Conservation (phyloP, 1,139 yeast species). For the Hyphopichia khmerensis region DNA sequence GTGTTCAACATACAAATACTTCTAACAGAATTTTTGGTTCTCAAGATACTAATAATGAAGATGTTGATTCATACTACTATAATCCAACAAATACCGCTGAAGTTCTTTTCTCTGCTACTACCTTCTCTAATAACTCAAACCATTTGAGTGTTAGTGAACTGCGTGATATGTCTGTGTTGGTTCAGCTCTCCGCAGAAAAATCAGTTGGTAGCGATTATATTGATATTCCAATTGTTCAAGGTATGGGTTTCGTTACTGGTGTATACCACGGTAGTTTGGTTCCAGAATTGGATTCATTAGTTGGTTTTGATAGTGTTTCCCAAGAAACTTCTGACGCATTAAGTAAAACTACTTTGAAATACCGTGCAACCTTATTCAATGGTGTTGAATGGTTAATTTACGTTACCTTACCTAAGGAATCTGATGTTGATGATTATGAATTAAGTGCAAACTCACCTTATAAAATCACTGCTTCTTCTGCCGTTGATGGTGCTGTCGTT, state of each 20-base stretch:
- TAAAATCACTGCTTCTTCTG: constrained; percentile 34
- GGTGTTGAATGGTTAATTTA: constrained; percentile 56
- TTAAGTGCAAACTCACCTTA: constrained; percentile 29
- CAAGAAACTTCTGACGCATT: constrained; percentile 32
- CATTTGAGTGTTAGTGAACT: constrained; percentile 40
- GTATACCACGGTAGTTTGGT: constrained; percentile 50
- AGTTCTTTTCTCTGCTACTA: constrained; percentile 52
- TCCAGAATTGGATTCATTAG: constrained; percentile 45
- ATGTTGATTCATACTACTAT: constrained; percentile 31
- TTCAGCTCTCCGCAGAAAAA: constrained; percentile 29
- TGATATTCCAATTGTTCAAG: constrained; percentile 38
- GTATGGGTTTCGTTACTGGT: constrained; percentile 13
- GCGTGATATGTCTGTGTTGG: constrained; percentile 49
- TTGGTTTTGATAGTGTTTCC: constrained; percentile 44
- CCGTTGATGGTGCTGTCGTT: constrained; percentile 49
- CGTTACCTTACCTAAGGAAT: constrained; percentile 42
- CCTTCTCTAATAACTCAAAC: constrained; percentile 27
- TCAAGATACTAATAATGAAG: constrained; percentile 22
- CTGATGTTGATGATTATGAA: constrained; percentile 21
- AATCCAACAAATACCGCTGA: constrained; percentile 45
- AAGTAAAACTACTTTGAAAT: constrained; percentile 42
- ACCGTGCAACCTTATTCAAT: constrained; percentile 42
- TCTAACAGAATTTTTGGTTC: constrained; percentile 61
- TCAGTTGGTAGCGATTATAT: constrained; percentile 15
- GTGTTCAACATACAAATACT: constrained; percentile 54